Conservation (phyloP, 1,284 basidiomycete species). For the Kalmanozyma brasiliensis region DNA sequence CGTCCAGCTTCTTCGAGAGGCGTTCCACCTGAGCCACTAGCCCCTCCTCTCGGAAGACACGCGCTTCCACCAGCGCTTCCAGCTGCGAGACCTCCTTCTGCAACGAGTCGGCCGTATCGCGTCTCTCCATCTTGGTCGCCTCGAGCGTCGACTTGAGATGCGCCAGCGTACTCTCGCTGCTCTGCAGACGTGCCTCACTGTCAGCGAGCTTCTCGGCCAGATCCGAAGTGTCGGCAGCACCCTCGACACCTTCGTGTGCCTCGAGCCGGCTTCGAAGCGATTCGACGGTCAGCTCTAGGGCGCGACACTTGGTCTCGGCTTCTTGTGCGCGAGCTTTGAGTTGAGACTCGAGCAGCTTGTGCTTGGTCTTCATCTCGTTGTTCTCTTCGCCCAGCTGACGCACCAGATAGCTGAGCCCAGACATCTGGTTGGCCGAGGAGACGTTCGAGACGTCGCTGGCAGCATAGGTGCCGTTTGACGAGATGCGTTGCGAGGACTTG, state of each 20-base stretch:
- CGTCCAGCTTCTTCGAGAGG: conserved; percentile 32
- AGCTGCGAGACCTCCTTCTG: conserved; percentile 60
- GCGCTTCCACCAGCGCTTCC: conserved; percentile 60
- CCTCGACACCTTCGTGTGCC: conserved; percentile 58
- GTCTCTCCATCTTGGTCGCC: conserved; percentile 60
- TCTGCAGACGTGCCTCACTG: conserved; percentile 62
- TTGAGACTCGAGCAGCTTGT: conserved; percentile 75
- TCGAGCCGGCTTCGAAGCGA: conserved; percentile 74
- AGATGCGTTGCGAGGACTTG: conserved; percentile 63
- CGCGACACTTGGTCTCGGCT: conserved; percentile 78
- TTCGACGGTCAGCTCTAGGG: conserved; percentile 80
- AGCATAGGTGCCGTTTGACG: conserved; percentile 68
- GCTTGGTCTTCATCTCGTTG: conserved; percentile 74
- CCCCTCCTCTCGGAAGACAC: conserved; percentile 61
- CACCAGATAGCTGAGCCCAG: conserved; percentile 77
- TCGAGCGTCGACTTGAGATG: conserved; percentile 61
- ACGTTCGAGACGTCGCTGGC: conserved; percentile 72
- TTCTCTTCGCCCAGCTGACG: conserved; percentile 87
- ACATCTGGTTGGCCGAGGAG: conserved; percentile 73
- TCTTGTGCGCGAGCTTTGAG: conserved; percentile 78
- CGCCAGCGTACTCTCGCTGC: conserved; percentile 70
- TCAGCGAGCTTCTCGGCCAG: conserved; percentile 42
- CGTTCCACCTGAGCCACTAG: conserved; percentile 54
- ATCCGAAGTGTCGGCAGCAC: conserved; percentile 63
- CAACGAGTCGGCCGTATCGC: conserved; percentile 46